Evolutionary conservation across 805 yeast species (phyloP).

Genomic region (Ogataea trehalophila): DNA sequence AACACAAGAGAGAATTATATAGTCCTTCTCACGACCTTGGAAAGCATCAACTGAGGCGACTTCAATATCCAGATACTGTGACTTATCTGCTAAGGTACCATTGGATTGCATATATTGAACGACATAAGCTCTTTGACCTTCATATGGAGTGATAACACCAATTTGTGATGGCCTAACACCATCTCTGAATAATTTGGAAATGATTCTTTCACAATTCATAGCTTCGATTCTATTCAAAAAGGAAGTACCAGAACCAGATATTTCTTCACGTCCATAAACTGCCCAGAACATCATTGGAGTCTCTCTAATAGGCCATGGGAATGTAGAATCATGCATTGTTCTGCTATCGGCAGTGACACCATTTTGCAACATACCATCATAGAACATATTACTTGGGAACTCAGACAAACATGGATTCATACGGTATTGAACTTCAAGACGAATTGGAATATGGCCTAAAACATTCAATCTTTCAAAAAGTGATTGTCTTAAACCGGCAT

Average conservation of each 20-base stretch:
- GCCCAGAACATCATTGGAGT: conserved; percentile 98
- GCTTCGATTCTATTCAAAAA: conserved; percentile 86
- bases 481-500: conserved; percentile 84
- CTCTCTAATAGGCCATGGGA: conserved; percentile 89
- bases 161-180: conserved; percentile 78
- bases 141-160: conserved; percentile 92
- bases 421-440: conserved; percentile 90
- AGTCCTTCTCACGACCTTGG: conserved; percentile 56
- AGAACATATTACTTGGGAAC: conserved; percentile 86
- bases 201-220: conserved; percentile 75
- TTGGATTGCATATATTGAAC: conserved; percentile 72
- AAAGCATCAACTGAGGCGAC: conserved; percentile 74
- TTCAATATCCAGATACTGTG: conserved; percentile 67
- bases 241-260: conserved; percentile 75
- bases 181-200: conserved; percentile 66
- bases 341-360: conserved; percentile 83
- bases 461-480: conserved; percentile 80
- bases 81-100: conserved; percentile 57
- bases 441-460: conserved; percentile 77
- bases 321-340: conserved; percentile 45
- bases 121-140: conserved; percentile 84
- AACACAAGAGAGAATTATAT: conserved; percentile 47
- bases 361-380: conserved; percentile 87
- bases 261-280: conserved; percentile 82
- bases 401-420: conserved; percentile 89